A percentile compares a stretch with the other conserved stretches of the same genome.
phyloP scores from a whole-genome alignment of 2,329 filamentous ascomycete genomes.

The Pseudocercospora eumusae region DNA sequence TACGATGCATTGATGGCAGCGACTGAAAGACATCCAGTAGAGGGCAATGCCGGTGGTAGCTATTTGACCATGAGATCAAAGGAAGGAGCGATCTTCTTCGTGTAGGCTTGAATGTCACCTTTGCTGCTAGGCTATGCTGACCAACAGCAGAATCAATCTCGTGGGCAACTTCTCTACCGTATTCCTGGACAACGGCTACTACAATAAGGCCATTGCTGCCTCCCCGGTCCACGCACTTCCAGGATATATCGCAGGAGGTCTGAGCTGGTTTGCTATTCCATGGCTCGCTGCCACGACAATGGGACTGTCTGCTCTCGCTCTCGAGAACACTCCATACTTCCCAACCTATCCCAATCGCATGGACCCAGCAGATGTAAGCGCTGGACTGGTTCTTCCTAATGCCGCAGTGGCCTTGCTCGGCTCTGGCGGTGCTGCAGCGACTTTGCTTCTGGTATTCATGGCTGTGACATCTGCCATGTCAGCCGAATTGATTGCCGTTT shows the following conservation, averaged over 20 bases:
- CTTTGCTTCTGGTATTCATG: slow-evolving; percentile 82
- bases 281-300: slow-evolving; percentile 88
- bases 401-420: slow-evolving; percentile 82
- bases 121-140: background rate
- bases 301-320: slow-evolving; percentile 76
- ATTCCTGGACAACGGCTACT: slow-evolving; percentile 76
- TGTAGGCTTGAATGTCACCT: slow-evolving; percentile 40
- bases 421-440: slow-evolving; percentile 75
- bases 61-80: slow-evolving; percentile 84
- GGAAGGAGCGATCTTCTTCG: slow-evolving; percentile 82
- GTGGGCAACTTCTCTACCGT: slow-evolving; percentile 80
- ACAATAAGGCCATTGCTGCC: slow-evolving; percentile 91
- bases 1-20: slow-evolving; percentile 76
- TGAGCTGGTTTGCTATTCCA: slow-evolving; percentile 90
- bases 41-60: slow-evolving; percentile 76
- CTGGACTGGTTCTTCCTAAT: slow-evolving; percentile 81
- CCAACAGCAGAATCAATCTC: slow-evolving; percentile 65
- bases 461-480: slow-evolving; percentile 84
- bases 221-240: slow-evolving; percentile 80
- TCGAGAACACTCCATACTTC: slow-evolving; percentile 72
- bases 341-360: slow-evolving; percentile 74
- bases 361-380: slow-evolving; percentile 70
- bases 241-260: slow-evolving; percentile 82
- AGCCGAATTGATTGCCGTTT: slow-evolving; percentile 82
- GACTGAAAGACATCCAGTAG: slow-evolving; percentile 68